phyloP scores from a whole-genome alignment of 441 rosid species.

The Sinapis alba region DNA sequence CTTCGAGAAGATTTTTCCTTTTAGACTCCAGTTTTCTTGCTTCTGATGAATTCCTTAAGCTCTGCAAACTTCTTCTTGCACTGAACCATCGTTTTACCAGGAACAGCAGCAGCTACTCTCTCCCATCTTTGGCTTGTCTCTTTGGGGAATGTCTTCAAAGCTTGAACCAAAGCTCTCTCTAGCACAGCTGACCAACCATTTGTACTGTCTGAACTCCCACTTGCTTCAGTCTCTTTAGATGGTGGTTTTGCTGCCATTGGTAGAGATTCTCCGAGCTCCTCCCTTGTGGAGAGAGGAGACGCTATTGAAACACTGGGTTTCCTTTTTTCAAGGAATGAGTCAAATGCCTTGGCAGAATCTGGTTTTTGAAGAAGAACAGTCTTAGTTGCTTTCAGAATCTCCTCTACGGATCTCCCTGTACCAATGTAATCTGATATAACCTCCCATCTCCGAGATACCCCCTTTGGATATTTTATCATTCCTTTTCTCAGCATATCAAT shows the following conservation, averaged over 20 bases:
- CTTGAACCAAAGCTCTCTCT: slow-evolving; percentile 95
- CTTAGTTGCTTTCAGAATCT: slow-evolving; percentile 90
- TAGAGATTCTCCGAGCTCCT: slow-evolving; percentile 52
- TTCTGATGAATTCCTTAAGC: slow-evolving; percentile 84
- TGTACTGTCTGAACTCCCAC: slow-evolving; percentile 53
- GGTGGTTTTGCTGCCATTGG: too few relatives aligned
- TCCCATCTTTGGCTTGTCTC: slow-evolving; percentile 95
- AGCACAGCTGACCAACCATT: slow-evolving; percentile 92
- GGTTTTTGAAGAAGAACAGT: slow-evolving; percentile 97
- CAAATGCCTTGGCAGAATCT: slow-evolving; percentile 85
- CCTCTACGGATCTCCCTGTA: slow-evolving; percentile 92
- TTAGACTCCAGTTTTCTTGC: slow-evolving; percentile 62
- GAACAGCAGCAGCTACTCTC: slow-evolving; percentile 93
- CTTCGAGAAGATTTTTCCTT: neutral
- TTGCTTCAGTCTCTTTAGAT: slow-evolving; percentile 47
- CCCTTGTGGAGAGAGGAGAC: slow-evolving; percentile 92
- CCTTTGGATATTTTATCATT: slow-evolving; percentile 84
- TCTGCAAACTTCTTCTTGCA: slow-evolving; percentile 90
- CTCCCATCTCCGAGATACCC: slow-evolving; percentile 97
- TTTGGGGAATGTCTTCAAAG: slow-evolving; percentile 94
- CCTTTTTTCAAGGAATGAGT: slow-evolving; percentile 95
- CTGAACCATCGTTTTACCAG: slow-evolving; percentile 89
- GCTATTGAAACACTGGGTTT: slow-evolving; percentile 70
- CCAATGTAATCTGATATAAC: slow-evolving; percentile 92
- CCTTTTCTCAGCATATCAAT: slow-evolving; percentile 93